These are phyloP conservation scores for Pelagophyceae sp. DNA, from an alignment of 352 stramenopile species.

Conservation along the genomic window DNA sequence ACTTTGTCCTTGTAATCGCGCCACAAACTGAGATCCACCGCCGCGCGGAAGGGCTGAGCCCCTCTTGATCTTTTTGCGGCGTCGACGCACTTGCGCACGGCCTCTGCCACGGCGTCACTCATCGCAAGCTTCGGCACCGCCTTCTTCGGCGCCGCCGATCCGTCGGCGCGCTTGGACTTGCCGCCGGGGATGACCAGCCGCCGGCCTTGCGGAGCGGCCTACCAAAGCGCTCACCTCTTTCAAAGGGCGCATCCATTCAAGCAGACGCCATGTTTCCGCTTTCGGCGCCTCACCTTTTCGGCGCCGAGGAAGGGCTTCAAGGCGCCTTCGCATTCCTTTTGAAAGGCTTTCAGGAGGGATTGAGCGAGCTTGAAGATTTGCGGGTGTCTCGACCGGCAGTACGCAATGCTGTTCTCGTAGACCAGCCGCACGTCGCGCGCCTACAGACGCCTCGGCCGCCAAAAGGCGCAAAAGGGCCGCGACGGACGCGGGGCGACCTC, in stretches of 20 bases:
- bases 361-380: background rate
- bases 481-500: no score
- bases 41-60: background rate
- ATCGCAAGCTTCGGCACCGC: conserved; percentile 1
- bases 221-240: no score
- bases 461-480: no score
- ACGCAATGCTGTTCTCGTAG: background rate
- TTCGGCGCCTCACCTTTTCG: background rate
- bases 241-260: no score
- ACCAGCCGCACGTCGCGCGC: background rate
- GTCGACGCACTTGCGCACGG: background rate
- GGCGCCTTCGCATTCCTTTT: background rate
- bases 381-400: background rate
- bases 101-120: background rate
- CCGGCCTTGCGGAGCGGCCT: no score
- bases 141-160: background rate
- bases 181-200: no score
- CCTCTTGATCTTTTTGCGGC: background rate
- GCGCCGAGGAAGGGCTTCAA: background rate
- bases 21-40: background rate
- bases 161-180: background rate
- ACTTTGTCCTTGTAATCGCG: background rate
- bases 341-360: background rate
- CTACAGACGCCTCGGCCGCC: no score
- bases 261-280: background rate